These are phyloP conservation scores for Bathelium albidoporum DNA, from an alignment of 495 filamentous ascomycete species.

Conservation along the genomic window DNA sequence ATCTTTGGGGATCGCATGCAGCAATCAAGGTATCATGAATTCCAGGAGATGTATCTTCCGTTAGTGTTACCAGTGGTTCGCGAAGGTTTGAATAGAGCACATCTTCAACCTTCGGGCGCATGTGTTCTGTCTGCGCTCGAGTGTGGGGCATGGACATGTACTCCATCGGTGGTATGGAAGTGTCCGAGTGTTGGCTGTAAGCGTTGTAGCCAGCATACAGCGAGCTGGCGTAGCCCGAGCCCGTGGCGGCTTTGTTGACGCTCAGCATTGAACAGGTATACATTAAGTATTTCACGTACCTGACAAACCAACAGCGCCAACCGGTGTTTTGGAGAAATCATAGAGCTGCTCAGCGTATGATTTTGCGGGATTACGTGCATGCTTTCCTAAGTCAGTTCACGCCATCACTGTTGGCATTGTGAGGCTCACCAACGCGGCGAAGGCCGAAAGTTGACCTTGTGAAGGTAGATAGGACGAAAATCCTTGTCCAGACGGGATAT, in stretches of 20 bases:
- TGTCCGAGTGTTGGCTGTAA: conserved; percentile 19
- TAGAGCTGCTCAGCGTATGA: conserved; percentile 32
- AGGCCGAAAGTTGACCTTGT: conserved; percentile 22
- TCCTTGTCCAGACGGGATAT: conserved; percentile 28
- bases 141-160: conserved; percentile 33
- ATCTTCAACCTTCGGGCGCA: conserved; percentile 26
- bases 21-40: conserved; percentile 34
- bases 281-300: conserved; percentile 14
- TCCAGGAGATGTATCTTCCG: conserved; percentile 31
- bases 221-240: conserved; percentile 26
- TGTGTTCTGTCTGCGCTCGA: conserved; percentile 23
- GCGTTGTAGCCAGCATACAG: conserved; percentile 32
- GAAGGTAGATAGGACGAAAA: conserved; percentile 29
- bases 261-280: conserved; percentile 7
- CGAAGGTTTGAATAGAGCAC: conserved; percentile 30
- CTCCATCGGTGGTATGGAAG: conserved; percentile 23
- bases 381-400: conserved; percentile 12
- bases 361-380: conserved; percentile 30
- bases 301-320: conserved; percentile 27
- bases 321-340: conserved; percentile 34
- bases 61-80: conserved; percentile 27
- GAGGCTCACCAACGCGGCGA: conserved; percentile 13
- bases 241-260: conserved; percentile 16
- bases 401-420: neutral
- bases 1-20: conserved; percentile 30